Percentiles rank a stretch among this genome's conserved stretches.
Evolutionary conservation across 2,329 filamentous ascomycete genomes (phyloP).

Genomic region (Trichoderma sp.): DNA sequence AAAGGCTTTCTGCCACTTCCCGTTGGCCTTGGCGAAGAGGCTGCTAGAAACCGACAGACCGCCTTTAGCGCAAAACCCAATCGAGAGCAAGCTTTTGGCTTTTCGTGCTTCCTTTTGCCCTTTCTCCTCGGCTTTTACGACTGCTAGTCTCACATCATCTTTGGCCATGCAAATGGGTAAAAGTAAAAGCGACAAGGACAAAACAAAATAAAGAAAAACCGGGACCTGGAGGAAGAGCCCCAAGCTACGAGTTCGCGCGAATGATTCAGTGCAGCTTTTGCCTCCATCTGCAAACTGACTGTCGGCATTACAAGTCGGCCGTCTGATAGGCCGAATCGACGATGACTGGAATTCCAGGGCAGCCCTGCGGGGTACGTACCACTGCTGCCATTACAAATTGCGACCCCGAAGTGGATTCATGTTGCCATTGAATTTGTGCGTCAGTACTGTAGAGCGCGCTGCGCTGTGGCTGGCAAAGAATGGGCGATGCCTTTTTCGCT

Average conservation of each 20-base stretch:
- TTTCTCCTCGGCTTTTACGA: neutral
- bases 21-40: neutral
- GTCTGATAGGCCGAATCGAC: neutral
- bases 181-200: neutral
- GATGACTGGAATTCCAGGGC: neutral
- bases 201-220: neutral
- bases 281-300: neutral
- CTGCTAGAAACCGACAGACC: neutral
- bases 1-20: slow-evolving; percentile 21
- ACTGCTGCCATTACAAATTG: neutral
- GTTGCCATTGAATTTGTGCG: neutral
- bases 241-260: neutral
- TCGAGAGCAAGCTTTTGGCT: neutral
- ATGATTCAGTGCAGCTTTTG: neutral
- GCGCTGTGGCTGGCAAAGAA: neutral
- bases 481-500: neutral
- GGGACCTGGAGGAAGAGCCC: neutral
- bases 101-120: neutral
- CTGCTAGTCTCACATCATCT: neutral
- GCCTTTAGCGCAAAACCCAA: neutral
- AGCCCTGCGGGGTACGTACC: slow-evolving; percentile 2
- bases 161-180: neutral
- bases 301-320: neutral
- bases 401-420: neutral
- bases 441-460: neutral